Evolutionary conservation across 129 eudicot species (phyloP), one percentile per base, ranked within the genome.

Genomic region (Ambrosia artemisiifolia): DNA sequence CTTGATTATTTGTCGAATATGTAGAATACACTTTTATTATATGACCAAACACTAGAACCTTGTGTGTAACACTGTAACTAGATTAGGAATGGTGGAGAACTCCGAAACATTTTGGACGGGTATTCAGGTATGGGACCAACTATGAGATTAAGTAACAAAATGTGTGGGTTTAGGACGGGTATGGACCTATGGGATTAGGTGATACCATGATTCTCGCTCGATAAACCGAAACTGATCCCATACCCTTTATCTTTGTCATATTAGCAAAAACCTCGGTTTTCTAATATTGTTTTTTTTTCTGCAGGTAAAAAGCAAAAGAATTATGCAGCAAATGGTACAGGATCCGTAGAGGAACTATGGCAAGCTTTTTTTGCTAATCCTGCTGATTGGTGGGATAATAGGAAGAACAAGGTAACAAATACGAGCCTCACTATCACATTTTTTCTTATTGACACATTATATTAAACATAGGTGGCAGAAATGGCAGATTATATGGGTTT

Each of bases 321-420:
- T 69, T 57, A 78, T n/a, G 48, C 86, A 44, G 73, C 82, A 73
- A 83, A 69, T 66, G 80, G 73, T 51, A 80, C 92, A n/a, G 86
- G 84, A 24, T 82, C 97, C 9, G 59, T 71, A 12, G 96, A 94
- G 79, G 94, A 86, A 75, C 96, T 94, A 60, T 94, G 99, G 99
- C 99, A 94, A 83, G 99, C 99, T 13, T 94, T 84, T 83, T 94
- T 94, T 71, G 97, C 96, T 56, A 90, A 94, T 84, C 99, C 99
- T 55, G 18, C 13, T 7, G 97, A 94, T 24, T 90, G 99, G 99
- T 94, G 99, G 97, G 97, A 94, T 78, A 94, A 94, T 75, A 78
- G 99, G 81, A 90, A 79, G 71, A 83, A 88, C 81, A 94, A 94
- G 99, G 99, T 94, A 60, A 89, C 36, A 1, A 7, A 60, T 20